Evolutionary conservation across 345 rosid species (phyloP), one percentile per base, ranked within the genome.

Genomic region (Kandelia obovata): DNA sequence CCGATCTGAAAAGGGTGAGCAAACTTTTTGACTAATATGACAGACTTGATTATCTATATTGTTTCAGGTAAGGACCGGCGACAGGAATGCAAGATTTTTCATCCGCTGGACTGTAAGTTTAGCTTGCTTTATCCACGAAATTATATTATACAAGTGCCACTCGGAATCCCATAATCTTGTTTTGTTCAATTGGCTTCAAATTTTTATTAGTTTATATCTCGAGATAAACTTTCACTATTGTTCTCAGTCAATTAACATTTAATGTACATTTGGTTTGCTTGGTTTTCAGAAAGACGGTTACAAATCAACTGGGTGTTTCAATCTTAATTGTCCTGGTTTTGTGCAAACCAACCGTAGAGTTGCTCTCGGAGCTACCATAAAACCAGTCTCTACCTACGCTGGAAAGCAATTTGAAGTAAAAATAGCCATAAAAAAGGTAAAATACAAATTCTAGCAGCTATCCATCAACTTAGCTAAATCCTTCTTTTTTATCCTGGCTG

Each of bases 251-350:
- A 43, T 43, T 43, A 0, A 5, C 17, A 13, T 11, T 43, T 43
- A 13, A 43, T 43, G 17, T 43, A 43, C 49, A 43, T 43, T 11
- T 43, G 16, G 17, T 43, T 5, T 43, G 17, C 4, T 25, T 25
- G 20, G 35, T 26, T 53, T 37, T 4, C 20, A 58, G 70, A 35
- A 21, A 11, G 70, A 56, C 13, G 26, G 15, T 17, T 34, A 34
- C 30, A 2, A 7, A 32, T 10, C 49, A 23, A 58, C 63, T 11
- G 56, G 56, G 1, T 71, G 74, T 53, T 62, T 52, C 68, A 71
- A 71, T 55, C 53, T 63, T 21, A 11, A 52, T 0, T 71, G 74
- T 21, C 61, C 68, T 35, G 74, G 62, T 20, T 71, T 63, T 53
- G 74, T 71, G 28, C 74, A 71, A 71, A 23, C 30, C 26, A 52